Evolutionary conservation across 163 green algal genomes (phyloP), one percentile per base, ranked within the genome.

Genomic region (Volvox carteri): DNA sequence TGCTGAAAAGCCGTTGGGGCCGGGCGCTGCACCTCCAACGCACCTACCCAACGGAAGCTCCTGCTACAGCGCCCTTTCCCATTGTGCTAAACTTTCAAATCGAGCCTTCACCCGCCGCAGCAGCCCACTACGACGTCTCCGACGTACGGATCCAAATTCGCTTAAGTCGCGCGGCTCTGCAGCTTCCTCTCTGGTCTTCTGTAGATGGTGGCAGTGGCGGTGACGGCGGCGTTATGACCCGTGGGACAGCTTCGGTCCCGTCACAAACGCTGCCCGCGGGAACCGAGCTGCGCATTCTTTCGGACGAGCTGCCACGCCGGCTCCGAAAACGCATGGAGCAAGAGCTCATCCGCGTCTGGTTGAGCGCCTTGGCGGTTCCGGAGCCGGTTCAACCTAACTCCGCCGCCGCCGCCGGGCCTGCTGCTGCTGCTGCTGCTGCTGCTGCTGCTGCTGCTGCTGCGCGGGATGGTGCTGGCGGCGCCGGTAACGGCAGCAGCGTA

Each of bases 11-110:
- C 25, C 35, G 16, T 0, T 37, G 46, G 68, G 83, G 83, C 25
- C 70, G 37, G 7, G 16, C 25, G n/a, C 37, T 88, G 37, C 83
- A 39, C 1, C 83, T 88, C 33, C 50, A 73, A 11, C 39, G 50
- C 2, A 1, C 68, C 50, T 50, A 70, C 25, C 68, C 83, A 35
- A 16, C 67, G 18, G 50, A 58, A 1, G 83, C 83, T 4, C 83
- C 83, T n/a, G 35, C 48, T 50, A 88, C 83, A 0, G 68, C 83
- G 68, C 83, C 83, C 83, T 88, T 88, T 67, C 83, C 83, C 35
- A 83, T 88, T 50, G n/a, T 50, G 2, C 48, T 88, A 3, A 81
- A 48, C 25, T 46, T 81, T 5, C 14, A 73, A n/a, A 37, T 88
- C 9, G 83, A 88, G 14, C 83, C 83, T 39, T 67, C 83, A 1